phyloP scores from a whole-genome alignment of 1,284 basidiomycete species.

The Salmacisia buchloeana region DNA sequence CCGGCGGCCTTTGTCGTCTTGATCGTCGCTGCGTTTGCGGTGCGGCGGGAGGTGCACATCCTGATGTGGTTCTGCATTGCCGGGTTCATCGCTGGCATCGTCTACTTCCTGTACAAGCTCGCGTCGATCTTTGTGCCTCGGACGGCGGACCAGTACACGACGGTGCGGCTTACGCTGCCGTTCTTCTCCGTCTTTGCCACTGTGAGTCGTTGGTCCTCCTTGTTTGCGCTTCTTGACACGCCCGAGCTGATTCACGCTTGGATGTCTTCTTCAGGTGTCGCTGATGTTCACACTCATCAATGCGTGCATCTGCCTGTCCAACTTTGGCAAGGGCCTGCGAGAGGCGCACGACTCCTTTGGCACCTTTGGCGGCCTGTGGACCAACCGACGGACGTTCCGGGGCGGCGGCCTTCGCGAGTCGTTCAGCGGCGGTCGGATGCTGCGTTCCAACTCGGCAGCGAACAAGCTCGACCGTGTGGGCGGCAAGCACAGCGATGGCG shows the following conservation, averaged over 20 bases:
- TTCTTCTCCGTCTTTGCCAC: slow-evolving; percentile 36
- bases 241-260: too few species aligned
- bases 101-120: slow-evolving; percentile 26
- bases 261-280: slow-evolving; percentile 11
- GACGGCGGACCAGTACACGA: slow-evolving; percentile 26
- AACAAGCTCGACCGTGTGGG: slow-evolving; percentile 2
- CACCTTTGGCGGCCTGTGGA: background rate
- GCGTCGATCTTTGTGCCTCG: slow-evolving; percentile 26
- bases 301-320: slow-evolving; percentile 31
- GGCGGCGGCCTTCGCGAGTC: background rate
- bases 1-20: slow-evolving; percentile 31
- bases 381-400: background rate
- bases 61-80: slow-evolving; percentile 33
- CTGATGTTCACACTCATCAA: slow-evolving; percentile 25
- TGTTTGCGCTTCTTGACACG: too few species aligned
- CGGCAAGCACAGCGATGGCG: background rate
- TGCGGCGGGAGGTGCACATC: slow-evolving; percentile 27
- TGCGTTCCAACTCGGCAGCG: background rate
- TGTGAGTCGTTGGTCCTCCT: background rate
- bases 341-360: slow-evolving; percentile 10
- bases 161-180: slow-evolving; percentile 35
- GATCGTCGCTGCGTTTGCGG: slow-evolving; percentile 33
- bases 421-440: background rate
- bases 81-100: slow-evolving; percentile 28
- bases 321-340: slow-evolving; percentile 28